phyloP scores from a whole-genome alignment of 805 yeast species.

The Candida awuae region DNA sequence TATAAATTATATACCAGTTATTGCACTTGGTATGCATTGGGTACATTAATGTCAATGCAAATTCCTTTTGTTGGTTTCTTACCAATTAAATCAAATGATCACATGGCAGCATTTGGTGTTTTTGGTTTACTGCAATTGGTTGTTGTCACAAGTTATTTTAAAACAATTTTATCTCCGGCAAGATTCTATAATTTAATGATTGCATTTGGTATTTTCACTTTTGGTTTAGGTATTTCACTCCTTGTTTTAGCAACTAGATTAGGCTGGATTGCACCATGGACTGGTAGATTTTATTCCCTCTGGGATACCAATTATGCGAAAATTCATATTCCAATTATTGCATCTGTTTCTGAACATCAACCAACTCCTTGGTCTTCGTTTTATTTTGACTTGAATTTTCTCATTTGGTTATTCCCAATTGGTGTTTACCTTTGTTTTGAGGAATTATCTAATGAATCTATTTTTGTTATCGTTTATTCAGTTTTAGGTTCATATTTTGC shows the following conservation, averaged over 20 bases:
- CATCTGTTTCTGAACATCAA: slow-evolving; percentile 98
- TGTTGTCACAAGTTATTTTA: slow-evolving; percentile 75
- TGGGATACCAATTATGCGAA: slow-evolving; percentile 99
- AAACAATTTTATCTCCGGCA: slow-evolving; percentile 58
- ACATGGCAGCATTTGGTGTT: slow-evolving; percentile 96
- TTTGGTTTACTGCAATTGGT: slow-evolving; percentile 92
- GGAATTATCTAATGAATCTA: slow-evolving; percentile 85
- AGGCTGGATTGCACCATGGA: slow-evolving; percentile 98
- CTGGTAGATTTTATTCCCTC: slow-evolving; percentile 95
- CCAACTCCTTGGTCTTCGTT: slow-evolving; percentile 99
- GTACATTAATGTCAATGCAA: slow-evolving; percentile 98
- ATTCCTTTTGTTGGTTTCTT: slow-evolving; percentile 97
- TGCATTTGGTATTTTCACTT: slow-evolving; percentile 49
- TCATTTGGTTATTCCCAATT: slow-evolving; percentile 98
- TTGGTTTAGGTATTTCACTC: slow-evolving; percentile 58
- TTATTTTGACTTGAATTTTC: slow-evolving; percentile 85
- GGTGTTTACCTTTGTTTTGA: slow-evolving; percentile 88
- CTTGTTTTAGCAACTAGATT: slow-evolving; percentile 74
- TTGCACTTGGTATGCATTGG: slow-evolving; percentile 94
- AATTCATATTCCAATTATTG: slow-evolving; percentile 96
- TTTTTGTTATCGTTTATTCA: slow-evolving; percentile 83
- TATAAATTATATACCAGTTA: slow-evolving; percentile 81
- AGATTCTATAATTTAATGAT: slow-evolving; percentile 66
- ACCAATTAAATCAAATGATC: slow-evolving; percentile 95
- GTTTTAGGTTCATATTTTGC: slow-evolving; percentile 96